Percentiles rank a stretch among this genome's conserved stretches.
phyloP scores from a whole-genome alignment of 202 grass and related monocot species.

The Schoenoplectus triqueter region DNA sequence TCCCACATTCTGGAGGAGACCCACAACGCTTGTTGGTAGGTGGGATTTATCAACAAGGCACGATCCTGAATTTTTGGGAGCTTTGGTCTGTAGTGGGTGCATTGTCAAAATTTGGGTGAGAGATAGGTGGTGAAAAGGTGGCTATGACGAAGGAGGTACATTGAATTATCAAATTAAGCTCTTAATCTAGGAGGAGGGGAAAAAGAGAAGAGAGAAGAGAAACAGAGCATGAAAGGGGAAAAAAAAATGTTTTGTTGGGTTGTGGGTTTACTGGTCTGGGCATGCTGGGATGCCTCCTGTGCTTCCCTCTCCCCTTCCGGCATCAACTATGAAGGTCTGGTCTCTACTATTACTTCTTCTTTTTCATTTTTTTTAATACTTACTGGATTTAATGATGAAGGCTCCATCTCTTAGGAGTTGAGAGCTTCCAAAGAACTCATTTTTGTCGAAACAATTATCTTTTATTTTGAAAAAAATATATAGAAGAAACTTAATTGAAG shows the following conservation, averaged over 20 bases:
- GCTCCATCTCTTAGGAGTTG: background rate
- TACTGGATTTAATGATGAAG: background rate
- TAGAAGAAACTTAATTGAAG: constrained; percentile 7
- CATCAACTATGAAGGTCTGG: constrained; percentile 54
- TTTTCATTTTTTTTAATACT: background rate
- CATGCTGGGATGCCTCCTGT: constrained; percentile 34
- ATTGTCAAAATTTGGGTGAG: constrained; percentile 32
- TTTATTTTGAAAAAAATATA: background rate
- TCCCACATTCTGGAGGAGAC: constrained; percentile 15
- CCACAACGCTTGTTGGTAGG: constrained; percentile 30
- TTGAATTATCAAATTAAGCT: background rate
- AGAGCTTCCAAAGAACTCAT: background rate
- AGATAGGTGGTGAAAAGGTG: constrained; percentile 30
- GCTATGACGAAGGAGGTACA: constrained; percentile 15
- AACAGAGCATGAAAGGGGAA: constrained; percentile 32
- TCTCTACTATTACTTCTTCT: background rate
- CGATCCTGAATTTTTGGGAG: constrained; percentile 35
- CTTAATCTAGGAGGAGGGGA: constrained; percentile 7
- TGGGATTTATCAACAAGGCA: constrained; percentile 22
- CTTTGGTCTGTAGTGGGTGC: constrained; percentile 36
- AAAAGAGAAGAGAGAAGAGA: background rate
- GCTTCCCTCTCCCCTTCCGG: constrained; percentile 53
- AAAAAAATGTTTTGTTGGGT: constrained; percentile 38
- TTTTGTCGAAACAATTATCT: constrained; percentile 7
- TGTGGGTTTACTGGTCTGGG: constrained; percentile 39